Evolutionary conservation across 139 green algal species (phyloP).

Genomic region (Trebouxia sp.): DNA sequence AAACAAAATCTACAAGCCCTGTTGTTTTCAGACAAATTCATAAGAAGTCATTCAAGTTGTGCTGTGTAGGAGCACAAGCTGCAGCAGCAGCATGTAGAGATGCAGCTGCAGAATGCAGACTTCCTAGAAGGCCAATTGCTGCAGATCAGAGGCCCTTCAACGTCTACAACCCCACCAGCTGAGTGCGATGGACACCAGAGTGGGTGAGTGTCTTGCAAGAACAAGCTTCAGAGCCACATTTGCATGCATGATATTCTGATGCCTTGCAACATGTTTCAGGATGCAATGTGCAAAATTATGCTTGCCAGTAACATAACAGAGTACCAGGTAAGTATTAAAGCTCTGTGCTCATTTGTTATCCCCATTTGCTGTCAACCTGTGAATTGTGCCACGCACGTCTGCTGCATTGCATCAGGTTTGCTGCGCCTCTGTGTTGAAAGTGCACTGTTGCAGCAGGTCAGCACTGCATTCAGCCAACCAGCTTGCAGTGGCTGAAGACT

Average conservation of each 20-base stretch:
- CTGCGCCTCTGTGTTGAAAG: too few species aligned
- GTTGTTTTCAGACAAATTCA: background rate
- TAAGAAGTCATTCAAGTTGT: background rate
- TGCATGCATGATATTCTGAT: background rate
- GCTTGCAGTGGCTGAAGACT: background rate
- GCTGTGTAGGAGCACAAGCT: background rate
- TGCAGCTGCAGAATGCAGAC: slow-evolving; percentile 1
- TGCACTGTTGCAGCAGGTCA: background rate
- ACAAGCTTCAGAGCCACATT: background rate
- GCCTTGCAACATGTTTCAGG: too few species aligned
- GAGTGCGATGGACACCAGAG: too few species aligned
- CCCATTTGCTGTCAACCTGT: too few species aligned
- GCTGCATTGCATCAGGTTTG: background rate
- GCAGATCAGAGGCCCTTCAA: background rate
- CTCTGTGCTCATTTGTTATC: too few species aligned
- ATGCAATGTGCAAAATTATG: too few species aligned
- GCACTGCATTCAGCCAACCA: background rate
- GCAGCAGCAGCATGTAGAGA: background rate
- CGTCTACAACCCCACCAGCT: background rate
- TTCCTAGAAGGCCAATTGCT: background rate
- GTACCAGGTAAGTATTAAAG: too few species aligned
- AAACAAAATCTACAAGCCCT: background rate
- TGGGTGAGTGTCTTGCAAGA: background rate
- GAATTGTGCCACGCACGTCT: too few species aligned
- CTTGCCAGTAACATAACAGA: too few species aligned